Evolutionary conservation across 371 early-diverging fungal species (phyloP).

Genomic region (Apophysomyces sp.): DNA sequence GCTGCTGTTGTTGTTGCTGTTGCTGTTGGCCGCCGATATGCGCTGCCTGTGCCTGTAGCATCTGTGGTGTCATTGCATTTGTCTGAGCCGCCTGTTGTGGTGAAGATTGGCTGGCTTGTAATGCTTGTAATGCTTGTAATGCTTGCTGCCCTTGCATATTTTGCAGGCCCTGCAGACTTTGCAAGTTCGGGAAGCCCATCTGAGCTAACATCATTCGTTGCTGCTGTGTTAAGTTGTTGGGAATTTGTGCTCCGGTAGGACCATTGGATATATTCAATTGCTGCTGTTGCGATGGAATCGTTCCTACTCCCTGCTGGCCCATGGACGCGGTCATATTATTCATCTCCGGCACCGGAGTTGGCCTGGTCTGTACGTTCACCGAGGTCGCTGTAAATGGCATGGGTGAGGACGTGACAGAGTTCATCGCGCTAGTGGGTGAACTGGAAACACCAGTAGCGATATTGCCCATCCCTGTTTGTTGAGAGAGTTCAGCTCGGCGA

Average conservation of each 20-base stretch:
- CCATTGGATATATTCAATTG: slow-evolving; percentile 14
- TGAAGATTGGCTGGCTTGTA: slow-evolving; percentile 15
- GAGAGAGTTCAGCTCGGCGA: slow-evolving; percentile 1
- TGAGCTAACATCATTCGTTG: slow-evolving; percentile 12
- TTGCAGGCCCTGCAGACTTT: background rate
- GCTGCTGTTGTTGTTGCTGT: slow-evolving; percentile 27
- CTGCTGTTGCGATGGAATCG: slow-evolving; percentile 9
- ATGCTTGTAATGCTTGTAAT: slow-evolving; percentile 13
- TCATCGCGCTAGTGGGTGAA: slow-evolving; percentile 6
- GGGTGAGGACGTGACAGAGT: slow-evolving; percentile 11
- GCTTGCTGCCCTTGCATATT: slow-evolving; percentile 1
- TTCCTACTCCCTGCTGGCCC: slow-evolving; percentile 10
- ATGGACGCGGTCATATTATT: background rate
- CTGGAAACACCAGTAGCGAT: slow-evolving; percentile 5
- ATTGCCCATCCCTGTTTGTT: background rate
- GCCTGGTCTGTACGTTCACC: slow-evolving; percentile 9
- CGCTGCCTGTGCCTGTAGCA: slow-evolving; percentile 16
- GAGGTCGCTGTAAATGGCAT: slow-evolving; percentile 15
- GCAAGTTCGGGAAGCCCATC: slow-evolving; percentile 14
- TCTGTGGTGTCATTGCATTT: slow-evolving; percentile 4
- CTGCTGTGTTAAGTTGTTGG: slow-evolving; percentile 9
- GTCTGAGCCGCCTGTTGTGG: slow-evolving; percentile 16
- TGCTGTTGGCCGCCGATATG: slow-evolving; percentile 22
- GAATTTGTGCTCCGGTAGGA: slow-evolving; percentile 2
- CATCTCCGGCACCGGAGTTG: slow-evolving; percentile 4